phyloP scores from a whole-genome alignment of 2,329 filamentous ascomycete genomes.

The Aureobasidium uvarum region DNA sequence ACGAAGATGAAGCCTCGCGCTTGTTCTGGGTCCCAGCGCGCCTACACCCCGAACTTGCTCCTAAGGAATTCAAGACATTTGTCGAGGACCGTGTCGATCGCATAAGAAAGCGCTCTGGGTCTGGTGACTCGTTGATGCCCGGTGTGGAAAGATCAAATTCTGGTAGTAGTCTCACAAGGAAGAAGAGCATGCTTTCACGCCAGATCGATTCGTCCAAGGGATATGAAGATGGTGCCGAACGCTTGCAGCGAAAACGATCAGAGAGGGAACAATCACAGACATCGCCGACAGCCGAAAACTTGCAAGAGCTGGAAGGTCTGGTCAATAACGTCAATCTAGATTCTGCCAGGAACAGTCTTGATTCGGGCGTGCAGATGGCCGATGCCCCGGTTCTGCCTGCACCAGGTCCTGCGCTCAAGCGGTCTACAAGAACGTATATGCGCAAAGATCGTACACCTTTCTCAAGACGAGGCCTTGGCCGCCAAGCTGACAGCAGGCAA shows the following conservation, averaged over 20 bases:
- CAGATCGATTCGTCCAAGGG: conserved; percentile 78
- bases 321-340: conserved; percentile 72
- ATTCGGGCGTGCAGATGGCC: conserved; percentile 42
- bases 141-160: conserved; percentile 58
- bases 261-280: conserved; percentile 26
- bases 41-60: conserved; percentile 90
- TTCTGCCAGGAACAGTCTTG: conserved; percentile 45
- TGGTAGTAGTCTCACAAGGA: conserved; percentile 66
- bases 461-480: conserved; percentile 66
- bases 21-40: conserved; percentile 95
- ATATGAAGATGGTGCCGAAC: conserved; percentile 81
- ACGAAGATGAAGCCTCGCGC: conserved; percentile 83
- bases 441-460: conserved; percentile 57
- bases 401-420: conserved; percentile 74
- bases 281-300: conserved; percentile 55
- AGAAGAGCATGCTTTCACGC: conserved; percentile 92
- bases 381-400: conserved; percentile 69
- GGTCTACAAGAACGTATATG: conserved; percentile 73
- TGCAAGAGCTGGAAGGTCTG: conserved; percentile 71
- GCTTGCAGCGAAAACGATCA: conserved; percentile 71
- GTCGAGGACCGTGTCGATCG: conserved; percentile 89
- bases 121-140: conserved; percentile 58
- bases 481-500: conserved; percentile 55
- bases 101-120: conserved; percentile 80
- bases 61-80: conserved; percentile 95